Percentiles rank a stretch among this genome's conserved stretches.
These are phyloP conservation scores for Leccinum fibrillosum DNA, from an alignment of 768 basidiomycete species.

Conservation along the genomic window DNA sequence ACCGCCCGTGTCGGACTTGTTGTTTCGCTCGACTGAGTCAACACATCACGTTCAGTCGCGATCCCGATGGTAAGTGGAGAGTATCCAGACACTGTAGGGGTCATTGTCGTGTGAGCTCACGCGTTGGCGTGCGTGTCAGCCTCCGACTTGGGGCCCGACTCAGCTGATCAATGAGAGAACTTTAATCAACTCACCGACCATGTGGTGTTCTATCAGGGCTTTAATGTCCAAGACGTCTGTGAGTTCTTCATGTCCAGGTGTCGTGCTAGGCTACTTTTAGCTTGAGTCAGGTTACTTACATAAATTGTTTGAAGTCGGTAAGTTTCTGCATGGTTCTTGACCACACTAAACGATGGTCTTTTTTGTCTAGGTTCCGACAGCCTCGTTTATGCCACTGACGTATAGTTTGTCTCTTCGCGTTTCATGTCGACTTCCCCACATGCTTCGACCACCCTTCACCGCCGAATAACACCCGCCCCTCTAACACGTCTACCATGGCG, in stretches of 20 bases:
- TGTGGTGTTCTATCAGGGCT: slow-evolving; percentile 7
- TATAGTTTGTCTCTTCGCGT: slow-evolving; percentile 14
- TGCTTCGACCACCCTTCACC: slow-evolving; percentile 20
- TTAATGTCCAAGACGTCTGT: not conserved
- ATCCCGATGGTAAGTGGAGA: slow-evolving; percentile 6
- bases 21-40: not conserved
- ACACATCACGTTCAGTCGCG: slow-evolving; percentile 3
- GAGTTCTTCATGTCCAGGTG: slow-evolving; percentile 6
- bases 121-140: slow-evolving; percentile 1
- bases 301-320: slow-evolving; percentile 1
- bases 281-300: not conserved
- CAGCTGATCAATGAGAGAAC: slow-evolving; percentile 11
- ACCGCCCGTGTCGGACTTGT: slow-evolving; percentile 6
- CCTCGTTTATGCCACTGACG: slow-evolving; percentile 16
- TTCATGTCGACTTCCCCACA: slow-evolving; percentile 27
- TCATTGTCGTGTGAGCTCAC: not conserved
- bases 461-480: slow-evolving; percentile 6
- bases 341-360: slow-evolving; percentile 8
- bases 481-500: slow-evolving; percentile 2
- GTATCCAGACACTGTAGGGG: not conserved
- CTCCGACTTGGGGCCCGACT: not conserved
- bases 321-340: not conserved
- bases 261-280: not conserved
- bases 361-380: slow-evolving; percentile 2
- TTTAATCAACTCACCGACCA: slow-evolving; percentile 18